These are phyloP conservation scores for Apiospora kogelbergensis DNA, from an alignment of 2,329 filamentous ascomycete genomes.

Conservation along the genomic window DNA sequence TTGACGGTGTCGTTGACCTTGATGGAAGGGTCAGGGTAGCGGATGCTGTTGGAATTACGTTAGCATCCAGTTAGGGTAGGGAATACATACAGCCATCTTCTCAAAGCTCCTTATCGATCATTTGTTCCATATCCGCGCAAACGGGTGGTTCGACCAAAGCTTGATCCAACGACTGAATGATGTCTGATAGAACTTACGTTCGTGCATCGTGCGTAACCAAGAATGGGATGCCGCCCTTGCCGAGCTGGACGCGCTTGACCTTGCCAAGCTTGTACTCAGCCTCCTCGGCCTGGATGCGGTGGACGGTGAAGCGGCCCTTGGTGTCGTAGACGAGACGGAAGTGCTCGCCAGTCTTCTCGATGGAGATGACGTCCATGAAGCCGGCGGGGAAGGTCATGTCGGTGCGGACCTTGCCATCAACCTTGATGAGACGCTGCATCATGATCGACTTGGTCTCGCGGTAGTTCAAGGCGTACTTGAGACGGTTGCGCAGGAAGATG, in stretches of 20 bases:
- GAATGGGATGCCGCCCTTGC: slow-evolving; percentile 99
- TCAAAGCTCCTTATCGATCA: slow-evolving; percentile 37
- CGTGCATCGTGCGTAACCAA: slow-evolving; percentile 99
- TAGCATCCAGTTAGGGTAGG: slow-evolving; percentile 36
- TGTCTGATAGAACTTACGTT: slow-evolving; percentile 98
- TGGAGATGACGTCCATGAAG: slow-evolving; percentile 99
- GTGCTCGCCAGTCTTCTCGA: slow-evolving; percentile 99
- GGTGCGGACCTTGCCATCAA: slow-evolving; percentile 99
- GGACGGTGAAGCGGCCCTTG: slow-evolving; percentile 99
- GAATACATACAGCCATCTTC: slow-evolving; percentile 55
- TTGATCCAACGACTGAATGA: slow-evolving; percentile 99
- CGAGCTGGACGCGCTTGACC: slow-evolving; percentile 99
- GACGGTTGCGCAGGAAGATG: slow-evolving; percentile 93
- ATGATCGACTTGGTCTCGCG: slow-evolving; percentile 97
- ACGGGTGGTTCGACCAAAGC: slow-evolving; percentile 73
- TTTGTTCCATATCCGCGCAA: slow-evolving; percentile 17
- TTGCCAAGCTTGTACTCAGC: slow-evolving; percentile 99
- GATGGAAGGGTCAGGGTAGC: slow-evolving; percentile 96
- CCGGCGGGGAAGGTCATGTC: slow-evolving; percentile 96
- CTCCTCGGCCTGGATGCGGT: slow-evolving; percentile 98
- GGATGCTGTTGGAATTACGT: slow-evolving; percentile 69
- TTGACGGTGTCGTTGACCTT: slow-evolving; percentile 99
- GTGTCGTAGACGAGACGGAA: slow-evolving; percentile 99
- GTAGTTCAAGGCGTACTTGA: slow-evolving; percentile 99
- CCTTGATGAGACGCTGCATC: slow-evolving; percentile 99